Evolutionary conservation across 805 yeast species (phyloP), one percentile per base, ranked within the genome.

Genomic region (Ogataea populi-albae): DNA sequence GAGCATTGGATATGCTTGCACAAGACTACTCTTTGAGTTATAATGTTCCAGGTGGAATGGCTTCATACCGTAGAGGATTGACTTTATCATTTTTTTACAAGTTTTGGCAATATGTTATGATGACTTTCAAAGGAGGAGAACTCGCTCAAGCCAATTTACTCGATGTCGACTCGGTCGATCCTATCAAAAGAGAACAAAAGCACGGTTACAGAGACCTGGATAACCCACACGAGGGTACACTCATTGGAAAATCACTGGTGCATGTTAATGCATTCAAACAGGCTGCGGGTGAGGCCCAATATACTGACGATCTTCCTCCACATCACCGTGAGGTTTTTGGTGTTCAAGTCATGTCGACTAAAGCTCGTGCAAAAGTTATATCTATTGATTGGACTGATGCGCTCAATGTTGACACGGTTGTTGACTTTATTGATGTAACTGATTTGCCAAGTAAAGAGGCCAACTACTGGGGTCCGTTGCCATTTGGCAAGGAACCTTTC

Each of bases 31-130:
- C 62, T 11, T 51, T 69, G 28, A 59, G 68, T 2, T 69, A 47
- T 45, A 58, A 58, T 12, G 75, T 69, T 28, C 75, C 75, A 4
- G 75, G 75, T 37, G 75, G 74, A 10, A 68, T 68, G 73, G 72
- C 75, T 0, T 53, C 66, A 2, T 69, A 64, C 42, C 52, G 75
- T 32, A 50, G 68, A 24, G 61, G 73, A n/a, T 54, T 69, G 28
- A 62, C 71, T 8, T 39, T 68, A 33, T 67, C 73, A 7, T 69
- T 69, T 49, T 69, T 69, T 46, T 69, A 62, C 57, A 67, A 64
- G 45, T 69, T 69, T 38, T 61, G 56, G 52, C 65, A 67, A 33
- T 45, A 54, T 29, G 50, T 64, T 37, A 36, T 63, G 32, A 28
- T 37, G n/a, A 33, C 45, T 17, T 27, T 28, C 21, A 26, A 43